These are phyloP conservation scores for Didymella segeticola DNA, from an alignment of 2,329 filamentous ascomycete species.

Conservation along the genomic window DNA sequence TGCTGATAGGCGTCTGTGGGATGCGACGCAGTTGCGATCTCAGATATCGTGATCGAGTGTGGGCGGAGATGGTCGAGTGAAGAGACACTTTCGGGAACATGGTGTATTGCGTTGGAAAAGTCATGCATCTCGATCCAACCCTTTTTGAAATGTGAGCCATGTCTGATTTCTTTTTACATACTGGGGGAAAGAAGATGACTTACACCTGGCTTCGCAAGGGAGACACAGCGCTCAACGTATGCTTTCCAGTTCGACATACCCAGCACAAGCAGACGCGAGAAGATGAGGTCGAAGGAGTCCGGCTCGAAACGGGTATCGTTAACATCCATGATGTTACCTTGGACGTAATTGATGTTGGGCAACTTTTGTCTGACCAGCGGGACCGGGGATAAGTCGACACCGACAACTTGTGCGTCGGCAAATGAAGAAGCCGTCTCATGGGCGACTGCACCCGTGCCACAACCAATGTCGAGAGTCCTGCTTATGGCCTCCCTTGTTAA, in stretches of 20 bases:
- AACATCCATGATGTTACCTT: constrained; percentile 12
- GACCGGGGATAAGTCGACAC: constrained; percentile 34
- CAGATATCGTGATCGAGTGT: not conserved
- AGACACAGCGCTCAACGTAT: constrained; percentile 35
- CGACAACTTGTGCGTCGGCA: constrained; percentile 16
- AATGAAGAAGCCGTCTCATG: constrained; percentile 19
- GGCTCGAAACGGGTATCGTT: constrained; percentile 52
- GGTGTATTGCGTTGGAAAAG: not conserved
- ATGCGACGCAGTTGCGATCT: not conserved
- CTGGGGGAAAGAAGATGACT: not conserved
- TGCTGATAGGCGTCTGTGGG: not conserved
- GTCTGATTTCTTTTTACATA: too few relatives aligned
- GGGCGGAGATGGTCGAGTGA: constrained; percentile 1
- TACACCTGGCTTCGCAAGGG: constrained; percentile 52
- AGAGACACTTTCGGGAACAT: not conserved
- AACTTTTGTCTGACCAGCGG: constrained; percentile 14
- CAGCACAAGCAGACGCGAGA: constrained; percentile 58
- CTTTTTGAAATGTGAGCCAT: not conserved
- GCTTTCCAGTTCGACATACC: constrained; percentile 60
- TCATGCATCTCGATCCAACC: constrained; percentile 11
- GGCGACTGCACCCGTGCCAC: constrained; percentile 25
- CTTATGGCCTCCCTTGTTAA: not conserved
- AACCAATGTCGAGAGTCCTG: constrained; percentile 27
- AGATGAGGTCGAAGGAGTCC: constrained; percentile 62
- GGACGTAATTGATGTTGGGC: constrained; percentile 20